Evolutionary conservation across 306 rosid species (phyloP).

Genomic region (Fragaria ananassa): DNA sequence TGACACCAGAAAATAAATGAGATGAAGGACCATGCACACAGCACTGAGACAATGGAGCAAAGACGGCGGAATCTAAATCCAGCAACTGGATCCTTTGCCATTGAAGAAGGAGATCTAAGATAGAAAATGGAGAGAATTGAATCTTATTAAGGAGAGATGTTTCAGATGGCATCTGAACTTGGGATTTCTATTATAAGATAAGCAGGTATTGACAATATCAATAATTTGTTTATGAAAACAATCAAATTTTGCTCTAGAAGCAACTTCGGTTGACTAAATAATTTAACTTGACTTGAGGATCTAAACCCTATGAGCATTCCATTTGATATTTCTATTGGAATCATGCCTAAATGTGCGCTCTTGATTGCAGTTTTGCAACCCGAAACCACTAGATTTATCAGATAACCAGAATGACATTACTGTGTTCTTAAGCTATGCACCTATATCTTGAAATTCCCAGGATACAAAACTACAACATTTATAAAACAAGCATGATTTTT

Average conservation of each 20-base stretch:
- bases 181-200: slow-evolving; percentile 23
- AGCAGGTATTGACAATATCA: slow-evolving; percentile 6
- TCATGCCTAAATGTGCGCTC: not conserved
- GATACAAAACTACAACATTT: not conserved
- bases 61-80: slow-evolving; percentile 35
- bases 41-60: slow-evolving; percentile 29
- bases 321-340: not conserved
- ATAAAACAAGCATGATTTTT: not conserved
- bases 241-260: slow-evolving; percentile 26
- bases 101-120: slow-evolving; percentile 26
- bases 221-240: slow-evolving; percentile 11
- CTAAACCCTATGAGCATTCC: not conserved
- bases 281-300: not conserved
- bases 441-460: not conserved
- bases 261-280: slow-evolving; percentile 20
- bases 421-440: not conserved
- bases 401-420: not conserved
- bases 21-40: slow-evolving; percentile 40
- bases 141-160: slow-evolving; percentile 7
- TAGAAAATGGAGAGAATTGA: not conserved
- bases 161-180: slow-evolving; percentile 30
- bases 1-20: slow-evolving; percentile 46
- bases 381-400: not conserved
- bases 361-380: not conserved
- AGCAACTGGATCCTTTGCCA: slow-evolving; percentile 42